A percentile compares a stretch with the other conserved stretches of the same genome.
Conservation (phyloP, 768 basidiomycete genomes). For the Sutorius australiensis region DNA sequence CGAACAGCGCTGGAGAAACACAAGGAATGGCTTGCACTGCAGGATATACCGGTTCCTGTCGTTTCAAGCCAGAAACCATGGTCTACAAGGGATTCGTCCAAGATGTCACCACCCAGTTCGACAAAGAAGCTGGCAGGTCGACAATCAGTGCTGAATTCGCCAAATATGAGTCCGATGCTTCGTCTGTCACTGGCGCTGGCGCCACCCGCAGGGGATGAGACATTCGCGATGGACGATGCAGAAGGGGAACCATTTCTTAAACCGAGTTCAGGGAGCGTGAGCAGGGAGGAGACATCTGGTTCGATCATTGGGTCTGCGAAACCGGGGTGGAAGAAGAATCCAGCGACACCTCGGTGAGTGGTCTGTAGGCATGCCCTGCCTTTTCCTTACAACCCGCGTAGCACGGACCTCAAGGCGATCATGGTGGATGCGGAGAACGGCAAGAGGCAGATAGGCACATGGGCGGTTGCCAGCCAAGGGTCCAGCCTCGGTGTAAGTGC, state of each 20-base stretch:
- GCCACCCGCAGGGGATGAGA: constrained; percentile 48
- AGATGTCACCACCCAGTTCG: constrained; percentile 30
- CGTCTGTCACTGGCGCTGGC: constrained; percentile 11
- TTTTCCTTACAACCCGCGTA: constrained; percentile 28
- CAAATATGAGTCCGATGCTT: constrained; percentile 22
- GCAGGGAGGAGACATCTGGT: not conserved
- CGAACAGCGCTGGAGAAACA: constrained; percentile 56
- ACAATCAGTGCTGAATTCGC: constrained; percentile 4
- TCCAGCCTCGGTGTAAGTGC: not conserved
- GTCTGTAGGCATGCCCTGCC: constrained; percentile 11
- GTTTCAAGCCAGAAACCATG: constrained; percentile 30
- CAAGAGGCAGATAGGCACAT: constrained; percentile 12
- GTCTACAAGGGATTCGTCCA: constrained; percentile 25
- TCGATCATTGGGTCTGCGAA: constrained; percentile 7
- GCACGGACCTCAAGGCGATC: constrained; percentile 79
- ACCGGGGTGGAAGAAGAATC: constrained; percentile 46
- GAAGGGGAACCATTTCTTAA: constrained; percentile 37
- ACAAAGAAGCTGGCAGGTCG: constrained; percentile 10
- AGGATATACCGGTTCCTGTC: constrained; percentile 65
- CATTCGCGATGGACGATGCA: constrained; percentile 82
- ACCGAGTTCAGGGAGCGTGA: constrained; percentile 11
- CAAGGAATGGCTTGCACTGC: constrained; percentile 63
- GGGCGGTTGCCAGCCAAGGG: not conserved
- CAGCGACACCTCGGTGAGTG: constrained; percentile 49
- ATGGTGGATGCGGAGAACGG: constrained; percentile 71